Conservation (phyloP, 257 asterid species). For the Euphrasia confusa region DNA sequence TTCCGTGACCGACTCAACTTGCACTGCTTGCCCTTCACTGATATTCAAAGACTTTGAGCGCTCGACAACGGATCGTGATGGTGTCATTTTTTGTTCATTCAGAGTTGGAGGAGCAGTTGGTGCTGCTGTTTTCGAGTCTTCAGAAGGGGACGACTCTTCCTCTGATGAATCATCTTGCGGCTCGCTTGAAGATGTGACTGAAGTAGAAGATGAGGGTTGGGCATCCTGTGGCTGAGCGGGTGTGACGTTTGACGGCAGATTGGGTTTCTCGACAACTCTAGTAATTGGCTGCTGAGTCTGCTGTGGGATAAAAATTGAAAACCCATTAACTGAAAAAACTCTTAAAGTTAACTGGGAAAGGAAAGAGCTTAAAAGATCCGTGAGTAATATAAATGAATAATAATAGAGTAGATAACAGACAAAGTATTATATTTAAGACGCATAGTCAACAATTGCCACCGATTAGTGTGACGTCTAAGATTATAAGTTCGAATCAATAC, state of each 20-base stretch:
- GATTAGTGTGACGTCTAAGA: background rate
- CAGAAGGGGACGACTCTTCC: slow-evolving; percentile 41
- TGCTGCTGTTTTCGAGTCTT: slow-evolving; percentile 32
- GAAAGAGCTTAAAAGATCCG: background rate
- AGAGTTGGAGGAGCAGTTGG: slow-evolving; percentile 28
- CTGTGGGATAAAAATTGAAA: slow-evolving; percentile 29
- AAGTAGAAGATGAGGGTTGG: slow-evolving; percentile 36
- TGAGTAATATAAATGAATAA: background rate
- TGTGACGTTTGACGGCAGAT: slow-evolving; percentile 33
- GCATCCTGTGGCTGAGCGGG: slow-evolving; percentile 32
- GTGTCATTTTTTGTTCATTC: slow-evolving; percentile 45
- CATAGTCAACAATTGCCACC: background rate
- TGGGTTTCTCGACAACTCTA: slow-evolving; percentile 34
- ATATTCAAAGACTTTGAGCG: slow-evolving; percentile 27
- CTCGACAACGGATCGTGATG: slow-evolving; percentile 29
- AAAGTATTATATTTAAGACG: background rate
- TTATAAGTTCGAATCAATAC: background rate
- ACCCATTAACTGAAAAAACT: background rate
- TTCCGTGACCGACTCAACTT: slow-evolving; percentile 35
- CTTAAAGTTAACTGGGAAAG: too few relatives aligned
- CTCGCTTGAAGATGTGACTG: slow-evolving; percentile 42
- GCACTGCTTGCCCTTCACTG: slow-evolving; percentile 35
- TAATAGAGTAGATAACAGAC: background rate
- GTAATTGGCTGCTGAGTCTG: slow-evolving; percentile 28
- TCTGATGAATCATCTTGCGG: slow-evolving; percentile 33